Base-by-base conservation (phyloP, 179 eudicot genomes). In the Spergularia azorica region DNA sequence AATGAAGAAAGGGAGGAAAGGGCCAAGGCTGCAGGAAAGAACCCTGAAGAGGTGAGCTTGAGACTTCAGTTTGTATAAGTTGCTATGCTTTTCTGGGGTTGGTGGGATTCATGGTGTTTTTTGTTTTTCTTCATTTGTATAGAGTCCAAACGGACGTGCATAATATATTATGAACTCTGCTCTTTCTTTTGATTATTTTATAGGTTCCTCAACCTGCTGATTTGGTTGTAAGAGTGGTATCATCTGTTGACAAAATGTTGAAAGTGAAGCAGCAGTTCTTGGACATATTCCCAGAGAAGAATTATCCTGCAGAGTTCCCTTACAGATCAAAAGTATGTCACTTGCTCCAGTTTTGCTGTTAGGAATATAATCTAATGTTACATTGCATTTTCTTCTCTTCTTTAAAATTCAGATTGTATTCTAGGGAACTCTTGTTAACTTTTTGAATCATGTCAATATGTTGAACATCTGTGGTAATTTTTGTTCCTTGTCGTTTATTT, bases 281-380 rank as follows among this genome's bases (percentile, higher is more conserved):
- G 68, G 90, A 92, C 79, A 84, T 91, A 64, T 81, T 91, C 82
- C 86, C 84, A 11, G 89, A 82, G 68, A 83, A 88, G 82, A 82
- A 76, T 77, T 94, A 94, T 76, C 98, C 97, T 14, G 77, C 84
- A 76, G 91, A 92, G 73, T 86, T 94, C 63, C 91, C 89, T 61
- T 94, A 92, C 81, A 88, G 88, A 85, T 90, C 96, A 71, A 92
- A 94, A 89, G 98, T 94, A 81, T 79, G 85, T 75, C 38, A 41
- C 3, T 56, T 57, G 4, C 21, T 63, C 58, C 36, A 41, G n/a
- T 39, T 17, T 72, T 58, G 48, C 17, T 54, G 50, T 5, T 21
- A 13, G 61, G 57, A 7, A 56, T 12, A n/a, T 38, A 7, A 36
- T 32, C 10, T 39, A 58, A 41, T 57, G 17, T 72, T 72, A 39